phyloP scores from a whole-genome alignment of 345 rosid genomes.

The Chamaenerion angustifolium region DNA sequence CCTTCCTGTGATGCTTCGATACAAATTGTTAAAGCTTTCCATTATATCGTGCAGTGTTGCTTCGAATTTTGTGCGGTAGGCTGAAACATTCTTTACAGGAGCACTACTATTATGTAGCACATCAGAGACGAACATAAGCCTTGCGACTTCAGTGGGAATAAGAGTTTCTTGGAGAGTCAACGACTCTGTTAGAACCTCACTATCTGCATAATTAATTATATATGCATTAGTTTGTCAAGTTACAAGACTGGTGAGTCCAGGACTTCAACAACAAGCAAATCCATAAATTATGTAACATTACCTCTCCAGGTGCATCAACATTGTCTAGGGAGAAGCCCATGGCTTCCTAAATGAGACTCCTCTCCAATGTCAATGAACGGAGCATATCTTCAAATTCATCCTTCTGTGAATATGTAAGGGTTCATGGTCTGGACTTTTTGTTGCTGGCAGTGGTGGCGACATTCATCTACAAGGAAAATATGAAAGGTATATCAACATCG shows the following conservation, averaged over 20 bases:
- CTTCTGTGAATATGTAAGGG: conserved; percentile 83
- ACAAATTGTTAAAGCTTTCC: conserved; percentile 98
- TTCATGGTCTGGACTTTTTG: conserved; percentile 70
- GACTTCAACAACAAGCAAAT: too few relatives aligned
- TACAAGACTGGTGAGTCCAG: too few relatives aligned
- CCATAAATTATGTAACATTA: too few relatives aligned
- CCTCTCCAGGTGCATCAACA: conserved; percentile 71
- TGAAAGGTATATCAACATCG: conserved; percentile 2
- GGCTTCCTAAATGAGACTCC: conserved; percentile 87
- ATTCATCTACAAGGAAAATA: conserved; percentile 50
- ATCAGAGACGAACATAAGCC: conserved; percentile 78
- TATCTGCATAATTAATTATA: conserved; percentile 30
- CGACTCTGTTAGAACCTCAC: conserved; percentile 96
- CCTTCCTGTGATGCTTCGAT: conserved; percentile 90
- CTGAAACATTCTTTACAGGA: conserved; percentile 97
- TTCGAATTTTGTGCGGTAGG: conserved; percentile 96
- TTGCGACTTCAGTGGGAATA: conserved; percentile 93
- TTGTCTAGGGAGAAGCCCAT: conserved; percentile 96
- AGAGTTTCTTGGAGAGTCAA: conserved; percentile 88
- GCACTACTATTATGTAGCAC: conserved; percentile 96
- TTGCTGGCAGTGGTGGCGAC: conserved; percentile 74
- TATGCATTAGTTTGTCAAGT: too few relatives aligned
- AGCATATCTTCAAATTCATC: conserved; percentile 98
- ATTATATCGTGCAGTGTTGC: conserved; percentile 78
- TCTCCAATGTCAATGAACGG: conserved; percentile 84